Evolutionary conservation across 2,329 filamentous ascomycete genomes (phyloP).

Genomic region (Chaetomium sp.): DNA sequence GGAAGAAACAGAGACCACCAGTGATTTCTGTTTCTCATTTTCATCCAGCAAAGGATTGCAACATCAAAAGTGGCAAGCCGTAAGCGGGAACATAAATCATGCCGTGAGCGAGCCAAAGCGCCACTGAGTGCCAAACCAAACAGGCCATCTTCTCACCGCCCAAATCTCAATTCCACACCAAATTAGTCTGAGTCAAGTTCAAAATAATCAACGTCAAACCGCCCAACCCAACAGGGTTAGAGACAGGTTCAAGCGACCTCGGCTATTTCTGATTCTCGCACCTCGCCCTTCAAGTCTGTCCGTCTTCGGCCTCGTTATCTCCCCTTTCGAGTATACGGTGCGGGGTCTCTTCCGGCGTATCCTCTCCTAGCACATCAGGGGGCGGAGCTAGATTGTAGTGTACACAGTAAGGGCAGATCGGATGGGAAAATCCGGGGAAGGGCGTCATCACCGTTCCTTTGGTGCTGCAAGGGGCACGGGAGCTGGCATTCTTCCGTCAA

Average conservation of each 20-base stretch:
- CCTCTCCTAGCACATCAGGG: background rate
- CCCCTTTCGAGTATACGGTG: background rate
- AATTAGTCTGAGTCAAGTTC: background rate
- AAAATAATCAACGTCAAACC: slow-evolving; percentile 1
- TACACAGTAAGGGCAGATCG: background rate
- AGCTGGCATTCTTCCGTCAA: background rate
- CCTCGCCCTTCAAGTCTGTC: background rate
- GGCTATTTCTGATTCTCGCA: background rate
- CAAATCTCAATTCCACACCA: background rate
- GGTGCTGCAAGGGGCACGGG: background rate
- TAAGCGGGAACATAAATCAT: slow-evolving; percentile 17
- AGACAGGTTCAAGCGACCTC: background rate
- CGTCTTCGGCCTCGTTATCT: background rate
- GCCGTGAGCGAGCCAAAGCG: background rate
- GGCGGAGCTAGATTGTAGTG: background rate
- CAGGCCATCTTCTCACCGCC: background rate
- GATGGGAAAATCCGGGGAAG: background rate
- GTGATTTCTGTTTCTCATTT: background rate
- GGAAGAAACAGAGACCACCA: slow-evolving; percentile 60
- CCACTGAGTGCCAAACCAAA: background rate
- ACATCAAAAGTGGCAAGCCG: background rate
- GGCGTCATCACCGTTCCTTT: background rate
- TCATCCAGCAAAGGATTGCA: background rate
- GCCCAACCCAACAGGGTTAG: background rate
- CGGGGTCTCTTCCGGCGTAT: background rate